Percentiles rank a stretch among this genome's conserved stretches.
Evolutionary conservation across 2,329 filamentous ascomycete genomes (phyloP).

Genomic region (Clonostachys rhizophaga): DNA sequence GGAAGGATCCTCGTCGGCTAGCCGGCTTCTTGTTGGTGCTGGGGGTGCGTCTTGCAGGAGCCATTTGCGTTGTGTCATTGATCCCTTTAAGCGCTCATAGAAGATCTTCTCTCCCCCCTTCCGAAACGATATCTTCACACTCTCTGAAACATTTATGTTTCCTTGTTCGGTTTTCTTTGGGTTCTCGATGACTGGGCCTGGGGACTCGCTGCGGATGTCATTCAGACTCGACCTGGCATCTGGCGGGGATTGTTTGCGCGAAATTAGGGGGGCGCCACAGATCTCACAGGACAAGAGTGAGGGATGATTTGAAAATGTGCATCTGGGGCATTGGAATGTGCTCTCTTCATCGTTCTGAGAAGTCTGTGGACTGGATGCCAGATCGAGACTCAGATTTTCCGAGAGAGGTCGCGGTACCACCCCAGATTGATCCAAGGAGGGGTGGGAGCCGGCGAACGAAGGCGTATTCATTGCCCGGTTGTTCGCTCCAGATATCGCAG

Average conservation of each 20-base stretch:
- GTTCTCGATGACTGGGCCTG: slow-evolving; percentile 61
- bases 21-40: slow-evolving; percentile 59
- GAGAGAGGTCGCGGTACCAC: slow-evolving; percentile 4
- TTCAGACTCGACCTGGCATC: slow-evolving; percentile 27
- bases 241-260: slow-evolving; percentile 35
- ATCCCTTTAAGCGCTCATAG: slow-evolving; percentile 79
- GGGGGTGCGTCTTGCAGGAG: slow-evolving; percentile 85
- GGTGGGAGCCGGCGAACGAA: not conserved
- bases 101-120: slow-evolving; percentile 87
- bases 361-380: not conserved
- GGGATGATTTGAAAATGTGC: slow-evolving; percentile 91
- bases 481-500: slow-evolving; percentile 71
- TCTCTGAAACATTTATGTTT: slow-evolving; percentile 58
- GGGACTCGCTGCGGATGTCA: slow-evolving; percentile 61
- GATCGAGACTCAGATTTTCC: slow-evolving; percentile 3
- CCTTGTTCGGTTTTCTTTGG: slow-evolving; percentile 16
- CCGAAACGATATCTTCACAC: slow-evolving; percentile 88
- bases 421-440: not conserved
- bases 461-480: slow-evolving; percentile 33
- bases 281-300: slow-evolving; percentile 85
- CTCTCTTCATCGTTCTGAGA: slow-evolving; percentile 12
- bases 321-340: slow-evolving; percentile 71
- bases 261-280: slow-evolving; percentile 72
- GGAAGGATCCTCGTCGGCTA: slow-evolving; percentile 26
- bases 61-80: slow-evolving; percentile 93